A percentile compares a stretch with the other conserved stretches of the same genome.
phyloP scores from a whole-genome alignment of 495 filamentous ascomycete genomes.

The Stereocaulon alpinum region DNA sequence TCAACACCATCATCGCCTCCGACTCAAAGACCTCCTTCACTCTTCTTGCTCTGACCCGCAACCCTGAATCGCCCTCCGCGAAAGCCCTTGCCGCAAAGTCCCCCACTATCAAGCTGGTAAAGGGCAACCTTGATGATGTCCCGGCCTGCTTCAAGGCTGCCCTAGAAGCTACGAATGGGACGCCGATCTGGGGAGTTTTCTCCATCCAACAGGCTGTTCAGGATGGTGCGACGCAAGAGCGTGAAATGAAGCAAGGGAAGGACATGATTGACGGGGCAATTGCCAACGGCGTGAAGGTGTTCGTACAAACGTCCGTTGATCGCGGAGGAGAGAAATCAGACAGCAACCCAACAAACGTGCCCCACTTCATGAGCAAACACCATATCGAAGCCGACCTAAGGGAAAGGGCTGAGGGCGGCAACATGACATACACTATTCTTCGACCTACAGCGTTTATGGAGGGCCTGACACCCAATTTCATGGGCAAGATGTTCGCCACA shows the following conservation, averaged over 20 bases:
- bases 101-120: conserved; percentile 41
- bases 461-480: conserved; percentile 46
- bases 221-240: conserved; percentile 34
- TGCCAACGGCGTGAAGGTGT: conserved; percentile 45
- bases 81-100: conserved; percentile 38
- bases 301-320: conserved; percentile 60
- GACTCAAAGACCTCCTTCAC: conserved; percentile 36
- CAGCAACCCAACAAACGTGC: conserved; percentile 46
- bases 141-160: conserved; percentile 42
- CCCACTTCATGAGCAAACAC: conserved; percentile 56
- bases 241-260: conserved; percentile 53
- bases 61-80: conserved; percentile 42
- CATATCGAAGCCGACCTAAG: conserved; percentile 52
- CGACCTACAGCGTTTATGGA: conserved; percentile 52
- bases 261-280: conserved; percentile 49
- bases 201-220: conserved; percentile 39
- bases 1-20: conserved; percentile 44
- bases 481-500: conserved; percentile 49
- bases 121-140: conserved; percentile 46
- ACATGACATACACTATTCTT: conserved; percentile 35
- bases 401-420: conserved; percentile 21
- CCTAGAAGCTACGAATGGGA: conserved; percentile 26
- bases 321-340: conserved; percentile 47
- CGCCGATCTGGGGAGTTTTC: conserved; percentile 43
- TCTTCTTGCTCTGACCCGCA: conserved; percentile 62